Evolutionary conservation across 768 basidiomycete species (phyloP).

Genomic region (Leccinum truebloodii): DNA sequence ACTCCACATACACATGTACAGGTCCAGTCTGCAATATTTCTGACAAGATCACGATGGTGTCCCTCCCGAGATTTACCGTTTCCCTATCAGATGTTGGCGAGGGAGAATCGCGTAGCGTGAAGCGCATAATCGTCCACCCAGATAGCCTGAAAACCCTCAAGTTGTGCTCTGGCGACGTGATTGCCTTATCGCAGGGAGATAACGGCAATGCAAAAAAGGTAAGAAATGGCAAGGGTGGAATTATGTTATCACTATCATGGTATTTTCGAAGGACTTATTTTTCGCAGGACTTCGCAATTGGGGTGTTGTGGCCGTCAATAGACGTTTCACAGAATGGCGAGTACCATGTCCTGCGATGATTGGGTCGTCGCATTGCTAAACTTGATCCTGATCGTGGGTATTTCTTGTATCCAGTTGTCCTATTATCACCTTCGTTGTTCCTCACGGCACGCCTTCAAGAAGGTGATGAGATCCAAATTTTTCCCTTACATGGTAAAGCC

Average conservation of each 20-base stretch:
- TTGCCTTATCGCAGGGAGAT: constrained; percentile 52
- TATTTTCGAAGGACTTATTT: constrained; percentile 19
- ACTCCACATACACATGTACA: constrained; percentile 1
- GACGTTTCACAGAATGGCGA: constrained; percentile 60
- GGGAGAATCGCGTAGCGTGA: constrained; percentile 49
- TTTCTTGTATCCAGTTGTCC: constrained; percentile 44
- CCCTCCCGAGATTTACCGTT: constrained; percentile 38
- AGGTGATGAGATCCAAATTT: constrained; percentile 50
- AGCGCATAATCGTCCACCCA: constrained; percentile 64
- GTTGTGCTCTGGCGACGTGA: constrained; percentile 67
- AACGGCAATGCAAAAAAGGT: constrained; percentile 36
- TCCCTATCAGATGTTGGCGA: constrained; percentile 37
- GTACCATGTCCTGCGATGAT: constrained; percentile 27
- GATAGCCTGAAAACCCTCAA: constrained; percentile 62
- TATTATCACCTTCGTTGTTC: constrained; percentile 55
- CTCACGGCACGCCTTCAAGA: constrained; percentile 60
- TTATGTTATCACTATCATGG: constrained; percentile 6
- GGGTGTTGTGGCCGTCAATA: constrained; percentile 74
- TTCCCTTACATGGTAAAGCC: constrained; percentile 44
- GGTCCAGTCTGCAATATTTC: background rate
- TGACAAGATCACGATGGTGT: constrained; percentile 20
- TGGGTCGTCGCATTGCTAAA: constrained; percentile 13
- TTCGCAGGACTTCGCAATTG: constrained; percentile 61
- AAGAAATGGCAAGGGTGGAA: constrained; percentile 23
- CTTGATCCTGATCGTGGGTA: constrained; percentile 12